Base-by-base conservation (phyloP, 805 yeast species). In the Kluyveromyces starmeri region DNA sequence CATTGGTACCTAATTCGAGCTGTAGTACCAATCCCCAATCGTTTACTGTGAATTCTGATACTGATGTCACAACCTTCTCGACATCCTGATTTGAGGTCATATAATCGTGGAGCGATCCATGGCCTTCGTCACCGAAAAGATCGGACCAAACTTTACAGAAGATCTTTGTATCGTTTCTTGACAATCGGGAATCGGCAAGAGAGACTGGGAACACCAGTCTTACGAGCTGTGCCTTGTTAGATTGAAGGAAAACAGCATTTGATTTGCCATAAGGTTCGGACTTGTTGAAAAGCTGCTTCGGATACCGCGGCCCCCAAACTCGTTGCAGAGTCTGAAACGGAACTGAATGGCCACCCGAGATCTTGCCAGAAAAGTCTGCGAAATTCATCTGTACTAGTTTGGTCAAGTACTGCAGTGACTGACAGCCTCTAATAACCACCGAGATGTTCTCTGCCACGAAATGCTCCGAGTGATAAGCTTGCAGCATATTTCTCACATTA, bases 391-490 rank as follows among this genome's bases (percentile, higher is more conserved):
- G 26, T 0, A 76, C 77, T 12, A 75, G 38, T 44, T 72, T 78
- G 27, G 70, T 71, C 22, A 82, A 50, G 17, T 59, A 54, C 42
- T 75, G 76, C 21, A 79, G 43, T 0, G 88, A 74, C 37, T 78
- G 82, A 0, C 86, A 77, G 0, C 88, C 80, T 44, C 71, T 65
- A 4, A 82, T 43, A 2, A 78, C 83, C 16, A 81, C 34, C 0
- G 75, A 58, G 72, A 76, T 71, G 27, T 66, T 75, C 1, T 60
- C 56, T 1, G 79, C 61, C 8, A 41, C 36, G 43, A 65, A 82
- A 37, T 70, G 50, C 0, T 45, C 38, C 2, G 58, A 39, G 43
- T 62, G 74, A 48, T 70, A 75, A 1, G 48, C 39, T 3, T 44
- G 28, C 13, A 78, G 43, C 10, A 57, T 47, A 1, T 47, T 50